Evolutionary conservation across 2,329 filamentous ascomycete genomes (phyloP).

Genomic region (Seiridium unicorne): DNA sequence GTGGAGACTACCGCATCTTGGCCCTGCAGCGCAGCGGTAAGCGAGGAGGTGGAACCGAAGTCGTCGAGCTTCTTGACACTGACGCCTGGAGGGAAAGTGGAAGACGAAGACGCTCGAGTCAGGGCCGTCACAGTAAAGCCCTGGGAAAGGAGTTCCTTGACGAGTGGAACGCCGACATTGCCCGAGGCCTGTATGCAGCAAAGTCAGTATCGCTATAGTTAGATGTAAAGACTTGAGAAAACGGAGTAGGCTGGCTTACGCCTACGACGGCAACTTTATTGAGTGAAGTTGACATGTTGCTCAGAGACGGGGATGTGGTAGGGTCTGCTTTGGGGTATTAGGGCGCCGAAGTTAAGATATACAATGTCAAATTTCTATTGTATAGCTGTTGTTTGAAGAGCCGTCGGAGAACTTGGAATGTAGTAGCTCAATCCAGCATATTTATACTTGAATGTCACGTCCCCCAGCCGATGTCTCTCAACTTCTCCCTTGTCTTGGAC

Average conservation of each 20-base stretch:
- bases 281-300: not conserved
- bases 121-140: slow-evolving; percentile 53
- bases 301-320: too few relatives aligned
- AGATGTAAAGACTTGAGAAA: not conserved
- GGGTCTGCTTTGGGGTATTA: too few relatives aligned
- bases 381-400: too few relatives aligned
- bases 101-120: slow-evolving; percentile 42
- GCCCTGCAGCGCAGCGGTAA: slow-evolving; percentile 49
- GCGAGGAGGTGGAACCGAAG: slow-evolving; percentile 41
- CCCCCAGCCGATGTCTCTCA: too few relatives aligned
- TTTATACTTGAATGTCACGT: too few relatives aligned
- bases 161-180: slow-evolving; percentile 34
- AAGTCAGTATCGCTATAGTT: not conserved
- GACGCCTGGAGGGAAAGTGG: slow-evolving; percentile 29
- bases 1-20: slow-evolving; percentile 55
- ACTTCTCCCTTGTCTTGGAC: too few relatives aligned
- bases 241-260: not conserved
- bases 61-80: slow-evolving; percentile 45
- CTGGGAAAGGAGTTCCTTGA: slow-evolving; percentile 30
- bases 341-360: too few relatives aligned
- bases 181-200: not conserved
- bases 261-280: slow-evolving; percentile 11
- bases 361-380: too few relatives aligned
- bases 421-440: too few relatives aligned
- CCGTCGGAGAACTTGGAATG: too few relatives aligned